Evolutionary conservation across 371 early-diverging fungal species (phyloP), one percentile per base, ranked within the genome.

Genomic region (Nematocida ausubeli): DNA sequence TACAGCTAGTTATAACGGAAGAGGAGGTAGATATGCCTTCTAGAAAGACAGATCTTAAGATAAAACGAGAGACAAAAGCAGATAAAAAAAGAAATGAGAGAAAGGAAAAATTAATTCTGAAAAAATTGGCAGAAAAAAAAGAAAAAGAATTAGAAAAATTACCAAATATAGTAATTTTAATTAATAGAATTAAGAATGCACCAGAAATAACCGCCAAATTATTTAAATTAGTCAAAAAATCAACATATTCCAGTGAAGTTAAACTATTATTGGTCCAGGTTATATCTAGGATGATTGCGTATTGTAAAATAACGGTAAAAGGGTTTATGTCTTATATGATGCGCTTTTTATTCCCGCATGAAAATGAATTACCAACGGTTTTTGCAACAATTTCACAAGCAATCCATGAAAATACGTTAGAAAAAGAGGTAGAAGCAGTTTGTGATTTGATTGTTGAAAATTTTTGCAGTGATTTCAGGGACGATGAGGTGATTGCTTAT

Each of bases 401-500:
- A 14, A 75, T 75, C 35, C 78, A 75, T 39, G 51, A 64, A 24
- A 26, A 42, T 14, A 75, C 78, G 47, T 39, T 39, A 14, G 37
- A 22, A 4, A 65, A 51, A 40, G 78, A 75, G 37, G 63, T 75
- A 64, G 66, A 75, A 34, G 78, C 78, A n/a, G 54, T 75, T 16
- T 75, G 78, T 49, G 73, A 80, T 19, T 35, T 72, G 34, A 72
- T 82, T 6, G 55, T 56, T 9, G 68, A 81, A 22, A 69, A 58
- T 37, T 82, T 83, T 60, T 83, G 84, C 69, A 56, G 60, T 57
- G 80, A 80, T 63, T 70, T 65, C 70, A 80, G 73, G 47, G 84
- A 83, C 32, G 84, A 83, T 52, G 84, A 83, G 26, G 64, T 80
- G 37, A 73, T 83, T 50, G 81, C 71, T 24, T 83, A 83, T 62